Evolutionary conservation across 768 basidiomycete genomes (phyloP).

Genomic region (Hemileccinum impolitum): DNA sequence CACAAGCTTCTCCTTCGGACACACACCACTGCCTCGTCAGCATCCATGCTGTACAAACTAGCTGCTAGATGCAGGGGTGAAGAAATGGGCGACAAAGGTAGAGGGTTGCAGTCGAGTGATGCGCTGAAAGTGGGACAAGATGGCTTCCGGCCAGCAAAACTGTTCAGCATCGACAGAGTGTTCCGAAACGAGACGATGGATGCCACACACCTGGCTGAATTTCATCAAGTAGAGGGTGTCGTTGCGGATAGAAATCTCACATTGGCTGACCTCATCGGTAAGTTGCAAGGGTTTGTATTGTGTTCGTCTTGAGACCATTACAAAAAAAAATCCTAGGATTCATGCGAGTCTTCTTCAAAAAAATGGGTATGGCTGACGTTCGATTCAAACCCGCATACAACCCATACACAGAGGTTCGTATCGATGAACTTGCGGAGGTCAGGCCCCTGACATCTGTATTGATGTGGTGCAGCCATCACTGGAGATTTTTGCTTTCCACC

Average conservation of each 20-base stretch:
- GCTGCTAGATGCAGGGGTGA: conserved; percentile 80
- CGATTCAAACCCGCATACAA: conserved; percentile 99
- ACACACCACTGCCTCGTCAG: conserved; percentile 94
- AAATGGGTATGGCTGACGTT: conserved; percentile 93
- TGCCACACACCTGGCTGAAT: conserved; percentile 97
- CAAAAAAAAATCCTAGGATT: conserved; percentile 56
- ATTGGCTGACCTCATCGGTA: conserved; percentile 92
- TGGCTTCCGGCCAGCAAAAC: conserved; percentile 86
- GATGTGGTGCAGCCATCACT: conserved; percentile 69
- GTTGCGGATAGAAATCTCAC: conserved; percentile 93
- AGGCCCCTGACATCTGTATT: conserved; percentile 1
- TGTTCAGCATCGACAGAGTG: conserved; percentile 97
- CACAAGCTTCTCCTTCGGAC: conserved; percentile 90
- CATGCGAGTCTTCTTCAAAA: conserved; percentile 97
- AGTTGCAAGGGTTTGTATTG: conserved; percentile 12
- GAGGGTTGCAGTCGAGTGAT: conserved; percentile 3
- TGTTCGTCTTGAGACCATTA: not conserved
- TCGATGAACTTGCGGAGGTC: not conserved
- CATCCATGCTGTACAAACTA: conserved; percentile 90
- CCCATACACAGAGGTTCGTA: conserved; percentile 86
- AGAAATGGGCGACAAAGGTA: conserved; percentile 35
- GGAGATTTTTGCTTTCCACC: conserved; percentile 98
- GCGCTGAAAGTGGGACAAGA: conserved; percentile 39
- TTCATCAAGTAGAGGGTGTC: conserved; percentile 99
- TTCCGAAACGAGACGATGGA: conserved; percentile 99